These are phyloP conservation scores for Morella rubra DNA, from an alignment of 306 rosid genomes.

Conservation along the genomic window DNA sequence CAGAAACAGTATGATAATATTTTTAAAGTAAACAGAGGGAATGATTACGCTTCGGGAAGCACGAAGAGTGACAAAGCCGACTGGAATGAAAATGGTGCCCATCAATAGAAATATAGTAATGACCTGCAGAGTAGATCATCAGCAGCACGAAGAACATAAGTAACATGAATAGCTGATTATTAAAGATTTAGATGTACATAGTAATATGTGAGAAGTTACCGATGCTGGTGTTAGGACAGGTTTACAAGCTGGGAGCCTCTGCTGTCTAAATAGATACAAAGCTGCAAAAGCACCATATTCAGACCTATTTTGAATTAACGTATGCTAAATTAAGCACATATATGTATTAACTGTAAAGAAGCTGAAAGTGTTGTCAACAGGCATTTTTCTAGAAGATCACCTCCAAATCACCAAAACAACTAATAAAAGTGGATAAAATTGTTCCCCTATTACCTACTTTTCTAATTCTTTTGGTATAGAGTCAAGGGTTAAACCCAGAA, in stretches of 20 bases:
- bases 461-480: background rate
- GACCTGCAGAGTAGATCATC: slow-evolving; percentile 57
- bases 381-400: slow-evolving; percentile 1
- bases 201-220: slow-evolving; percentile 52
- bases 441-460: background rate
- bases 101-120: slow-evolving; percentile 62
- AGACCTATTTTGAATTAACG: background rate
- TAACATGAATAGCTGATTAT: slow-evolving; percentile 2
- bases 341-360: background rate
- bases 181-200: slow-evolving; percentile 26
- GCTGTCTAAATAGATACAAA: slow-evolving; percentile 73
- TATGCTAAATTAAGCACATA: background rate
- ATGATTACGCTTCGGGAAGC: slow-evolving; percentile 64
- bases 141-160: slow-evolving; percentile 24
- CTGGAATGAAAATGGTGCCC: slow-evolving; percentile 75
- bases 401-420: background rate
- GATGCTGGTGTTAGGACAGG: slow-evolving; percentile 85
- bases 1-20: slow-evolving; percentile 5
- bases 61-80: slow-evolving; percentile 69
- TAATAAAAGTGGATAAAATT: background rate
- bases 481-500: background rate
- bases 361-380: background rate
- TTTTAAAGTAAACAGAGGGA: slow-evolving; percentile 25
- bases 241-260: slow-evolving; percentile 92
- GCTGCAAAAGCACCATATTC: slow-evolving; percentile 53